Base-by-base conservation (phyloP, 1,139 yeast species). In the Sugiyamaella xylanicola region DNA sequence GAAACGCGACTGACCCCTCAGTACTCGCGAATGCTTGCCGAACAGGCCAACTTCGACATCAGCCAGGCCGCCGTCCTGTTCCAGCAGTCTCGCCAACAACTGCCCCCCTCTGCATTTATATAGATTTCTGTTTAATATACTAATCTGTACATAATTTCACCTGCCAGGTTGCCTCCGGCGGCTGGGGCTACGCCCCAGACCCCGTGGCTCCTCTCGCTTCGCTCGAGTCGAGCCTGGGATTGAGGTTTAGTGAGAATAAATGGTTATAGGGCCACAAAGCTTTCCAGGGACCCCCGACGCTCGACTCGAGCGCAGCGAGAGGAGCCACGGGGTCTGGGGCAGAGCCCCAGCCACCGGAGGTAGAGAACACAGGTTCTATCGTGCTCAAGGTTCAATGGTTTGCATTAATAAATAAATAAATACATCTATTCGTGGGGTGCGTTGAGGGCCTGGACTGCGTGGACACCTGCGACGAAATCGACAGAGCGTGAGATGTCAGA, bases 41-140 rank as follows among this genome's bases (percentile, higher is more conserved):
- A 91, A 67, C 97, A 91, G 70, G 90, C 96, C 65, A 79, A 82
- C 55, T 92, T 96, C 92, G 87, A 89, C 71, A 85, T 82, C 64
- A 84, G 82, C 49, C 80, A 76, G 57, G 92, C 97, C 42, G 75
- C 83, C 20, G 78, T 78, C 49, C 85, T 89, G 60, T 93, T 92
- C 72, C 82, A 84, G 64, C 84, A 81, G 62, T 86, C 90, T 35
- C 73, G 75, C 19, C 70, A 71, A 22, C 78, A 76, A 46, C 76
- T 85, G 29, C 89, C 89, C 11, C 80, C 81, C n/a, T 78, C 81
- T 56, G 89, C 88, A 1, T 85, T 74, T 59, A 39, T 55, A 29
- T 58, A 52, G 32, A 19, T 19, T 17, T 25, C 29, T 25, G 29
- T 25, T n/a, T n/a, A n/a, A n/a, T n/a, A n/a, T n/a, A n/a, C n/a